Conservation (phyloP, 106 monocot genomes). For the Dendrobium nobile region DNA sequence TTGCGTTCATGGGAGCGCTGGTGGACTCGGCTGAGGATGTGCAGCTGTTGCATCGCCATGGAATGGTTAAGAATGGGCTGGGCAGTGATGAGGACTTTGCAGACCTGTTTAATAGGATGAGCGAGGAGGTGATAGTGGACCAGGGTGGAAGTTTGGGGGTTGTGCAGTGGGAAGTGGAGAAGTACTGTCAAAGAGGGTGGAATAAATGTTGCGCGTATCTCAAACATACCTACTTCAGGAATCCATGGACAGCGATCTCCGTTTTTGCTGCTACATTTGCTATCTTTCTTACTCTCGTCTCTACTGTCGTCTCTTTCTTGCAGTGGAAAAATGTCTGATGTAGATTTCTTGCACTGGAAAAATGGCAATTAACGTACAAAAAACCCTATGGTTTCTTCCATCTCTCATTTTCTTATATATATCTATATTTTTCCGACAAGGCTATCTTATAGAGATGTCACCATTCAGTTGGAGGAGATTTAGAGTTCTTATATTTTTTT, state of each 20-base stretch:
- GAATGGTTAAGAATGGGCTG: conserved; percentile 19
- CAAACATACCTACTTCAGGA: conserved; percentile 3
- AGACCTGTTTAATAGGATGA: conserved; percentile 20
- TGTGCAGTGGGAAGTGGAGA: neutral
- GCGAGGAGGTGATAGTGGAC: conserved; percentile 10
- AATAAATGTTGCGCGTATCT: conserved; percentile 3
- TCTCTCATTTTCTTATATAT: too few species aligned
- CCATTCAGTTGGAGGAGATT: too few species aligned
- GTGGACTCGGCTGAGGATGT: conserved; percentile 15
- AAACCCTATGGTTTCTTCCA: too few species aligned
- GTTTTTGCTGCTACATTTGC: neutral
- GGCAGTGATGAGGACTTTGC: conserved; percentile 24
- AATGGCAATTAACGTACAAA: too few species aligned
- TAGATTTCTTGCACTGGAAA: neutral
- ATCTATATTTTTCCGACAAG: too few species aligned
- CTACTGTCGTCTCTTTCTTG: neutral
- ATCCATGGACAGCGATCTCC: neutral
- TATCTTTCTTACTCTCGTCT: neutral
- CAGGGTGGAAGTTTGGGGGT: neutral
- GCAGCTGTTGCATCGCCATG: neutral
- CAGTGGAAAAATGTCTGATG: neutral
- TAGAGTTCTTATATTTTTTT: too few species aligned
- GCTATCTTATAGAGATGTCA: too few species aligned
- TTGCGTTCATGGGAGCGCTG: conserved; percentile 15
- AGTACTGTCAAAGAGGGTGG: neutral